Conservation (phyloP, 768 basidiomycete species). For the Lactarius trivialis region DNA sequence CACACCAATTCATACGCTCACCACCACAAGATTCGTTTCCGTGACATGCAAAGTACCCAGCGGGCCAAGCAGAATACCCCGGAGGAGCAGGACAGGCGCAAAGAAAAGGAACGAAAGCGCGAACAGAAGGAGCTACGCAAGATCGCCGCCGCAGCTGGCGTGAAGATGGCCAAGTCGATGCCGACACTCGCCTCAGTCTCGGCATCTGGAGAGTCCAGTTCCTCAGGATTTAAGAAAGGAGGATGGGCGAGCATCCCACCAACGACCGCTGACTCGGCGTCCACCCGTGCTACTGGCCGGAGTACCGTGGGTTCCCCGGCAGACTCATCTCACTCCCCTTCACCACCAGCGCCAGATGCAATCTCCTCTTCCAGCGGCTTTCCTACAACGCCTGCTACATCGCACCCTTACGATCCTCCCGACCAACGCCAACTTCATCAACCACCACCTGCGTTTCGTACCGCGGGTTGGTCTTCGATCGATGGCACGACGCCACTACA, state of each 20-base stretch:
- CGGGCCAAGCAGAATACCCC: conserved; percentile 49
- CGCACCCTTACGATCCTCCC: neutral
- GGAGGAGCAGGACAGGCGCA: conserved; percentile 65
- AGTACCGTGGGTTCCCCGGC: conserved; percentile 36
- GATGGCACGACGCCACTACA: conserved; percentile 37
- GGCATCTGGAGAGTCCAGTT: conserved; percentile 18
- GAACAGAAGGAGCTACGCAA: conserved; percentile 83
- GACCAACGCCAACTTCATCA: conserved; percentile 15
- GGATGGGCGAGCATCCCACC: conserved; percentile 15
- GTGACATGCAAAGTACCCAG: conserved; percentile 73
- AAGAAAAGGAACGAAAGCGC: conserved; percentile 79
- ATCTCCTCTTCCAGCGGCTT: neutral
- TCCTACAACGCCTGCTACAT: neutral
- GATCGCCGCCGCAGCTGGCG: conserved; percentile 74
- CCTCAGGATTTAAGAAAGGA: conserved; percentile 33
- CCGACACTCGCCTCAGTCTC: conserved; percentile 22
- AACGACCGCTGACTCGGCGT: neutral
- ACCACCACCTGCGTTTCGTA: conserved; percentile 45
- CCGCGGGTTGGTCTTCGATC: conserved; percentile 62
- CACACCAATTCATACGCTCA: conserved; percentile 87
- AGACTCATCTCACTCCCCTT: neutral
- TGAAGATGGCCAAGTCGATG: conserved; percentile 46
- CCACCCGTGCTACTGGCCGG: conserved; percentile 38
- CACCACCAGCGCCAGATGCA: conserved; percentile 6
- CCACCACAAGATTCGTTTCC: conserved; percentile 76